These are phyloP conservation scores for Candida incommunis DNA, from an alignment of 805 yeast species.

Conservation along the genomic window DNA sequence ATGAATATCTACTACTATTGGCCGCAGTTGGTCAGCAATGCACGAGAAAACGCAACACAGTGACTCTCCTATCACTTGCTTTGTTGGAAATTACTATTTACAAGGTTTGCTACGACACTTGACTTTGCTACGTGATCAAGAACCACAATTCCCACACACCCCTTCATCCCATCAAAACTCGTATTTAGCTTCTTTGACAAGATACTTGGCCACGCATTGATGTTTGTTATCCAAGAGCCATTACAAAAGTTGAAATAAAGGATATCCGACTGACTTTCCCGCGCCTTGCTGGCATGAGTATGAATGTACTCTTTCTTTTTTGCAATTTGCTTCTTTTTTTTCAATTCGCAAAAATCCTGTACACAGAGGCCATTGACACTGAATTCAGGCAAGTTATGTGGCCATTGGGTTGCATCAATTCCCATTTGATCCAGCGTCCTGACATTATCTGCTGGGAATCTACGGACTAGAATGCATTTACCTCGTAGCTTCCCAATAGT, in stretches of 20 bases:
- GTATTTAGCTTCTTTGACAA: background rate
- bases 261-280: background rate
- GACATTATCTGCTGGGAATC: background rate
- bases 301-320: background rate
- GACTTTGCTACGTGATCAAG: background rate
- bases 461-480: background rate
- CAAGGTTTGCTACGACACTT: background rate
- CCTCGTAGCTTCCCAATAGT: background rate
- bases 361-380: background rate
- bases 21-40: too few relatives aligned
- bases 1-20: too few relatives aligned
- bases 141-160: background rate
- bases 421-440: background rate
- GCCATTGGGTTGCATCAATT: background rate
- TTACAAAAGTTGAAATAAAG: background rate
- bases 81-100: background rate
- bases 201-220: background rate
- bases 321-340: background rate
- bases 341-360: background rate
- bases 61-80: too few relatives aligned
- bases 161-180: background rate
- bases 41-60: too few relatives aligned
- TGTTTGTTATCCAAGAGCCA: background rate
- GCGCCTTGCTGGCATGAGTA: background rate
- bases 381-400: background rate